A percentile compares a stretch with the other conserved stretches of the same genome.
Evolutionary conservation across 169 alveolate genomes (phyloP).

Genomic region (Cryptosporidium parvum): DNA sequence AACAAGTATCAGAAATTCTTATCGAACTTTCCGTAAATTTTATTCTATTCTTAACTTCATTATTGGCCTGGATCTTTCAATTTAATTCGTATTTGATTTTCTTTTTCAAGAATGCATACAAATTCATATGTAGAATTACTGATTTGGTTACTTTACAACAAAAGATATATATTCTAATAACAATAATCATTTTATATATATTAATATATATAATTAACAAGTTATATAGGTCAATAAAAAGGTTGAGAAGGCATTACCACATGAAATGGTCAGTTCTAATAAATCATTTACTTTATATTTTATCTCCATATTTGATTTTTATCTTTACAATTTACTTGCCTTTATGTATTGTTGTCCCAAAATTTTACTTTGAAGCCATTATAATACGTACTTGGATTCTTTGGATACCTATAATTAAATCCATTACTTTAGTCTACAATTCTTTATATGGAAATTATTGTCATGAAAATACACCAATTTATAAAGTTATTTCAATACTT

Average conservation of each 20-base stretch:
- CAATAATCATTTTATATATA: neutral
- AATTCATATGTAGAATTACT: neutral
- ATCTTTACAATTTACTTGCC: constrained; percentile 49
- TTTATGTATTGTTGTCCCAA: constrained; percentile 37
- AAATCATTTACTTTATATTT: constrained; percentile 7
- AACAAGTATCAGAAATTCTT: constrained; percentile 23
- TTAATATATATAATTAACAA: neutral
- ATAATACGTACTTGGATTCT: constrained; percentile 41
- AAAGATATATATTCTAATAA: constrained; percentile 45
- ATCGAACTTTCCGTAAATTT: constrained; percentile 28
- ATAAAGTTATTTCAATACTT: neutral
- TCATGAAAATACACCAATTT: neutral
- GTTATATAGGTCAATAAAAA: neutral
- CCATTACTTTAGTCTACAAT: neutral
- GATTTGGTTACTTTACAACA: constrained; percentile 9
- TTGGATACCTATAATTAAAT: constrained; percentile 43
- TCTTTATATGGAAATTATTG: neutral
- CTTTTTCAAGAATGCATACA: neutral
- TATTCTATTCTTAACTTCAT: constrained; percentile 4
- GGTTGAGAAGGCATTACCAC: neutral
- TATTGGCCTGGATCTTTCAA: constrained; percentile 43
- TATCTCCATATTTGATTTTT: constrained; percentile 60
- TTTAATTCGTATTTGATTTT: constrained; percentile 18
- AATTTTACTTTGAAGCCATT: constrained; percentile 36
- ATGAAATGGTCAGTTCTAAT: constrained; percentile 41